Evolutionary conservation across 352 stramenopile genomes (phyloP), one percentile per base, ranked within the genome.

Genomic region (Globisporangium paddicum): DNA sequence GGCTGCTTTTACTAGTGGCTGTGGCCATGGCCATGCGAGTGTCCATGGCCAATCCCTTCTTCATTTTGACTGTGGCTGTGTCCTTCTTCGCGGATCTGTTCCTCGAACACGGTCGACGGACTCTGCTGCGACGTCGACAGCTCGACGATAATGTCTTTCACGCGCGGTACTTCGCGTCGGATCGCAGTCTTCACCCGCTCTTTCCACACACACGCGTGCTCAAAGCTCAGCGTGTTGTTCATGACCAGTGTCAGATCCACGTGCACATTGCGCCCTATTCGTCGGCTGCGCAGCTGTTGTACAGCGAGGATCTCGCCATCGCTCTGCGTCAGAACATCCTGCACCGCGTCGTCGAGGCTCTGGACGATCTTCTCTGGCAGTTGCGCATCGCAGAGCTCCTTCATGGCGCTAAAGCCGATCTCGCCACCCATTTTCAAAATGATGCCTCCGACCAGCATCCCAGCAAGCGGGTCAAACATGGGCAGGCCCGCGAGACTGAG

Each of bases 351-450:
- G 5, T 74, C 44, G 30, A 90, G 49, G n/a, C 67, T 82, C 47
- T 58, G 23, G 0, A 86, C 61, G 2, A 58, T 73, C 25, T 68
- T 57, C 25, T 66, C 55, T 0, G 80, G 62, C 26, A 90, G 58
- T 52, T 85, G 79, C 11, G 65, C 71, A 62, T 90, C 80, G 34
- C 80, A 90, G 16, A 90, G 62, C 47, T 90, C 80, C 56, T 78
- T 73, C 18, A 72, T 72, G 6, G 78, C 69, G 18, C 81, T 64
- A 72, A 68, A 85, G 25, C 80, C 80, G 40, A 90, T 87, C 51
- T 90, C 80, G 16, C 68, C 76, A 13, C 80, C 80, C 77, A 88
- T 90, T 56, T 90, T 90, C 25, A 88, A 58, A 34, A 90, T 87
- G 37, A 90, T 87, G 3, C 76, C 78, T n/a, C 80, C 78, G 21